A percentile compares a stretch with the other conserved stretches of the same genome.
These are phyloP conservation scores for Pichia cephalocereana DNA, from an alignment of 805 yeast species.

Conservation along the genomic window DNA sequence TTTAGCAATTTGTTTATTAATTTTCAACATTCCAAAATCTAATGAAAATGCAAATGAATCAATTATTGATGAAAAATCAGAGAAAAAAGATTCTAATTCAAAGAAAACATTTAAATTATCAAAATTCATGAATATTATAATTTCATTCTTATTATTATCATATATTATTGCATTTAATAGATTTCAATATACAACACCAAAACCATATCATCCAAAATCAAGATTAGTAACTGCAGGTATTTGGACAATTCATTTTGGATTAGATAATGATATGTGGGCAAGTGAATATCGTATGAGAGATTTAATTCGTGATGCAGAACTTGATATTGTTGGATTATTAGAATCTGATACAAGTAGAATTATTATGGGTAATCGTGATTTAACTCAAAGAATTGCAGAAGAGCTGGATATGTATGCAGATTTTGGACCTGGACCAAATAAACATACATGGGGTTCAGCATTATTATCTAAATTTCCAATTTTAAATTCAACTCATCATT, in stretches of 20 bases:
- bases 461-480: conserved; percentile 92
- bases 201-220: conserved; percentile 60
- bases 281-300: conserved; percentile 84
- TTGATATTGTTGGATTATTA: conserved; percentile 83
- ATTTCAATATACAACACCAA: conserved; percentile 51
- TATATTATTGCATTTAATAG: conserved; percentile 47
- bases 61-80: neutral
- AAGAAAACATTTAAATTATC: neutral
- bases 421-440: conserved; percentile 95
- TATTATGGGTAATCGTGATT: conserved; percentile 91
- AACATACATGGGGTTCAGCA: conserved; percentile 98
- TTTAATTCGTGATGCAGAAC: conserved; percentile 72
- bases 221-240: conserved; percentile 86
- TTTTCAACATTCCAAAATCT: conserved; percentile 21
- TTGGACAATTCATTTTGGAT: conserved; percentile 97
- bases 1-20: conserved; percentile 39
- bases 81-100: neutral
- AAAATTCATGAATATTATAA: conserved; percentile 17
- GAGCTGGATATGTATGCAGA: conserved; percentile 92
- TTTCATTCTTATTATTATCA: conserved; percentile 35
- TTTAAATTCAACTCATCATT: conserved; percentile 77
- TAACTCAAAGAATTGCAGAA: conserved; percentile 85
- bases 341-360: conserved; percentile 93
- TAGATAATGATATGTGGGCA: conserved; percentile 98
- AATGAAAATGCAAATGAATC: neutral